Percentiles rank a stretch among this genome's conserved stretches.
Evolutionary conservation across 2,329 filamentous ascomycete genomes (phyloP).

Genomic region (Cladosporium sp.): DNA sequence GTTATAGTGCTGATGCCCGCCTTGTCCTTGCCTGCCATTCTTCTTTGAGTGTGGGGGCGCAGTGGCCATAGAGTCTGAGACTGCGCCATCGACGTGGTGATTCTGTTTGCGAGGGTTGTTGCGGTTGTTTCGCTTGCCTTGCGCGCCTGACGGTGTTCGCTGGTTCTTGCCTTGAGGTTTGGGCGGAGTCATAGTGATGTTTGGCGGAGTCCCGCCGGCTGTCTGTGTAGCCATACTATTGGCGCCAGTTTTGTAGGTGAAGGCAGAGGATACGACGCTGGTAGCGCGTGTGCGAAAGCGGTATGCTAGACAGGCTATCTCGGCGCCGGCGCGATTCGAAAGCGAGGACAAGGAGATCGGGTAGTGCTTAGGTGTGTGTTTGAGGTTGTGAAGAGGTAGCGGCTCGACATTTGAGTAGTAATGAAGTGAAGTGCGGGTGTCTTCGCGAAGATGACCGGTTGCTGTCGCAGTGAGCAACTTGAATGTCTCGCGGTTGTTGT

Average conservation of each 20-base stretch:
- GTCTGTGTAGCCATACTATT: background rate
- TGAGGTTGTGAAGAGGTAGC: slow-evolving; percentile 13
- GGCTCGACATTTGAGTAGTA: slow-evolving; percentile 23
- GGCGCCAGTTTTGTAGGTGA: slow-evolving; percentile 11
- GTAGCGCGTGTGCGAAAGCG: background rate
- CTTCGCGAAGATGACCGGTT: background rate
- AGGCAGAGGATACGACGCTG: background rate
- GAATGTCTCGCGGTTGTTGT: background rate
- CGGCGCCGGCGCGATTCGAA: slow-evolving; percentile 16
- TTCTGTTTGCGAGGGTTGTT: slow-evolving; percentile 22
- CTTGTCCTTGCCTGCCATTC: background rate
- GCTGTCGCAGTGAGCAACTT: background rate
- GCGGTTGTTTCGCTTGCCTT: slow-evolving; percentile 28
- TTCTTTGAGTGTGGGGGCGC: background rate
- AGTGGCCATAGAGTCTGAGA: slow-evolving; percentile 9
- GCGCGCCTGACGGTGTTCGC: slow-evolving; percentile 18
- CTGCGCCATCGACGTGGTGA: slow-evolving; percentile 9
- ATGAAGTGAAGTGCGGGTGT: background rate
- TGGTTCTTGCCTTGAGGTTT: slow-evolving; percentile 16
- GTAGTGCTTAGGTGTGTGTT: slow-evolving; percentile 10
- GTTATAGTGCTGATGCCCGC: slow-evolving; percentile 13
- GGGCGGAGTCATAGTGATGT: slow-evolving; percentile 13
- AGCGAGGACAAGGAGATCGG: slow-evolving; percentile 14
- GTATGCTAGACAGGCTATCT: slow-evolving; percentile 15
- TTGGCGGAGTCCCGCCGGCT: slow-evolving; percentile 21